Evolutionary conservation across 108 stramenopile genomes (phyloP), one percentile per base, ranked within the genome.

Genomic region (Parmales sp.): DNA sequence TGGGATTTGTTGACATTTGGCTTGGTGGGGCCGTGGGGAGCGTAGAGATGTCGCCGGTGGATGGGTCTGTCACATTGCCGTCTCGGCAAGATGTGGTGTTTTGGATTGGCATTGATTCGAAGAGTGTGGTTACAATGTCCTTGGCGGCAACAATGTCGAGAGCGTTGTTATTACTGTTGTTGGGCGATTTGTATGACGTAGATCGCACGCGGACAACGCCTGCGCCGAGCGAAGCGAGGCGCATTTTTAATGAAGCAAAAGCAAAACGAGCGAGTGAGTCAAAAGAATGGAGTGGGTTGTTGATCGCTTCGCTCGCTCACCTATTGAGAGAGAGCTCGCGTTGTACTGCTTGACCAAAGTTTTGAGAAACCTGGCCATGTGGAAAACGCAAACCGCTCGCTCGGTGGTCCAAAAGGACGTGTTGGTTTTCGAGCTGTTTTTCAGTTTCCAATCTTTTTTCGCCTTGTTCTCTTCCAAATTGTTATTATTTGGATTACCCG

Each of bases 101-200:
- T n/a, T n/a, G n/a, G n/a, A n/a, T n/a, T n/a, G n/a, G 54, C 29
- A 60, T 5, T 11, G n/a, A 19, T 34, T 60, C 54, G 54, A 19
- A 60, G n/a, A 60, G 20, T 28, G 13, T 60, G 31, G 54, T 60
- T 3, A 16, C 26, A 20, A 60, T 34, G 54, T 60, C 54, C 54
- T 60, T 60, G 26, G 54, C 54, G 54, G 29, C 31, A 34, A 60
- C 54, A 3, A 60, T 34, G 31, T 60, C 54, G 11, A 60, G 20
- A 20, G 36, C 20, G 4, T 23, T n/a, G n/a, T n/a, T 23, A 18
- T n/a, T 48, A 34, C 31, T 34, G 16, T 19, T 20, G 31, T 60
- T 60, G 26, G 31, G 13, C 31, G 54, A 28, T 13, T 16, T 4
- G 54, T 34, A 34, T 16, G 11, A 8, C 41, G 41, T 8, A 16